phyloP scores from a whole-genome alignment of 352 stramenopile species.

The Globisporangium alternatum region DNA sequence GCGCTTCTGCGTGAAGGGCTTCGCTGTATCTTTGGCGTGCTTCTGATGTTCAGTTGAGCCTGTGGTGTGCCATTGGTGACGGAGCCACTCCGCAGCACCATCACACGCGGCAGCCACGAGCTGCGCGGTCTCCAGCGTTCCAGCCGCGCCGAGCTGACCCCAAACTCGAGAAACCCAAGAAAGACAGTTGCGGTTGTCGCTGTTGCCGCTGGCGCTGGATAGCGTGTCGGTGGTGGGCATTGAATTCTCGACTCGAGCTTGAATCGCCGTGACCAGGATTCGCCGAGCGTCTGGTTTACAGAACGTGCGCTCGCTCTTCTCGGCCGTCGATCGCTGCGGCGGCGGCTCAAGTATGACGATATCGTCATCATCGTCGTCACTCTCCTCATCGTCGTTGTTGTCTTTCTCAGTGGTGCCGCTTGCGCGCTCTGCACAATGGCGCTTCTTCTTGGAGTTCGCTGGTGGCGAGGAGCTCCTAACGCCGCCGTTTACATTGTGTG shows the following conservation, averaged over 20 bases:
- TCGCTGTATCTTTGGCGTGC: no score
- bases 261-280: not conserved
- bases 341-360: not conserved
- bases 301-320: not conserved
- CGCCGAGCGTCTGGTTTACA: not conserved
- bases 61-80: not conserved
- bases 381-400: not conserved
- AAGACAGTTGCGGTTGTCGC: not conserved
- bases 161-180: not conserved
- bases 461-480: not conserved
- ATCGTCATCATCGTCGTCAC: not conserved
- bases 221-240: no score
- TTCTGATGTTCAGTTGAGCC: not conserved
- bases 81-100: not conserved
- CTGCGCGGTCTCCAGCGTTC: not conserved
- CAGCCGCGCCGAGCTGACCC: not conserved
- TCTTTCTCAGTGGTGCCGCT: not conserved
- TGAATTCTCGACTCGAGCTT: not conserved
- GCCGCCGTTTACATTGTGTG: not conserved
- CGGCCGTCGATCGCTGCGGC: not conserved
- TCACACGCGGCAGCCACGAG: not conserved
- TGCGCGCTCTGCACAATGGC: not conserved
- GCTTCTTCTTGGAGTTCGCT: not conserved
- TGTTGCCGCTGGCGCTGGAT: not conserved
- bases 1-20: not conserved